Evolutionary conservation across 345 rosid species (phyloP).

Genomic region (Eucalyptus viminalis): DNA sequence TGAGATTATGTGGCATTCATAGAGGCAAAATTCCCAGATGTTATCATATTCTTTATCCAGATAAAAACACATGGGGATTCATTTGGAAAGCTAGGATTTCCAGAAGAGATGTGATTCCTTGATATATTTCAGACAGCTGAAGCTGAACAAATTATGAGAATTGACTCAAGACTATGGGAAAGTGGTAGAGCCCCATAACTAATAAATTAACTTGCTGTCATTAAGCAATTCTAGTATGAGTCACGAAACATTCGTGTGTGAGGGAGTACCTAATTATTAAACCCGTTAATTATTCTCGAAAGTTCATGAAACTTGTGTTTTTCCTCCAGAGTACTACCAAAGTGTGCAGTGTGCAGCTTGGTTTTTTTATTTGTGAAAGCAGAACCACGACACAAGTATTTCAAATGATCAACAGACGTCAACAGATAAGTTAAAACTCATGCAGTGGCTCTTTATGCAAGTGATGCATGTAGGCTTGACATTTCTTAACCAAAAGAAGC

Average conservation of each 20-base stretch:
- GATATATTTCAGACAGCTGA: not conserved
- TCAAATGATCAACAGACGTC: not conserved
- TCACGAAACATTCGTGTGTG: not conserved
- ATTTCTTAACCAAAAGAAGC: not conserved
- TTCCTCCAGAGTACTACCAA: not conserved
- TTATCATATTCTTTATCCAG: not conserved
- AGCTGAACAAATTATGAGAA: not conserved
- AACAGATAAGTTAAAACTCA: not conserved
- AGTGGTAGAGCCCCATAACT: not conserved
- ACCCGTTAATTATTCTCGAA: not conserved
- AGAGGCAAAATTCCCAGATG: not conserved
- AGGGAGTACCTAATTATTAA: not conserved
- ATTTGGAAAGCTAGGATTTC: not conserved
- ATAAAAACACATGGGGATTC: not conserved
- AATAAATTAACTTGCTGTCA: not conserved
- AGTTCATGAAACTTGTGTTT: not conserved
- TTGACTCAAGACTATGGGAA: not conserved
- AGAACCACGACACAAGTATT: not conserved
- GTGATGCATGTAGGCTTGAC: not conserved
- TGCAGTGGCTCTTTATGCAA: not conserved
- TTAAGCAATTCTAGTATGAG: not conserved
- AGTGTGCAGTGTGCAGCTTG: not conserved
- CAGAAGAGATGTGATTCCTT: not conserved
- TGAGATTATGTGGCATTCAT: slow-evolving; percentile 7
- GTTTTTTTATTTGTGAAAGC: not conserved